phyloP scores from a whole-genome alignment of 2,329 filamentous ascomycete genomes.

The Diaporthe aspalathi region DNA sequence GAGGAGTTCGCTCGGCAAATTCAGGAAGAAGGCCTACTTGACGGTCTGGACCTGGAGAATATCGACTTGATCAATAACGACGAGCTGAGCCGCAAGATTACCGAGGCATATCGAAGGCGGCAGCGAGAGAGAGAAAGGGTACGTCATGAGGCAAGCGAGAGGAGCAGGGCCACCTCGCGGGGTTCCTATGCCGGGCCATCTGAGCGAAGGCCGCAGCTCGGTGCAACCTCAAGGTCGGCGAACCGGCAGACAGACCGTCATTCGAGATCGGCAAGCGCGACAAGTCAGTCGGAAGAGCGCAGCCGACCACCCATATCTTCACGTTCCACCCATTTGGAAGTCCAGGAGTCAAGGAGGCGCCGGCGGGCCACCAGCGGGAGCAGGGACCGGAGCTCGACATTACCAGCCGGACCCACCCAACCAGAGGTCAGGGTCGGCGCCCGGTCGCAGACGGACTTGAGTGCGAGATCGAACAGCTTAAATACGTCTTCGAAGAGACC shows the following conservation, averaged over 20 bases:
- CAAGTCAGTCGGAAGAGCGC: slow-evolving; percentile 59
- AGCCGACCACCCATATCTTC: slow-evolving; percentile 63
- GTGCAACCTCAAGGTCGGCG: slow-evolving; percentile 44
- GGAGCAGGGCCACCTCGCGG: slow-evolving; percentile 56
- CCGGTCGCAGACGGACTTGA: slow-evolving; percentile 75
- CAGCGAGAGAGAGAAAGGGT: slow-evolving; percentile 73
- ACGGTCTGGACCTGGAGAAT: slow-evolving; percentile 89
- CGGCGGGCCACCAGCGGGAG: slow-evolving; percentile 65
- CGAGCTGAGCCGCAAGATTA: slow-evolving; percentile 89
- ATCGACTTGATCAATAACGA: slow-evolving; percentile 87
- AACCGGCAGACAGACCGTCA: slow-evolving; percentile 53
- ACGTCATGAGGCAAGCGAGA: slow-evolving; percentile 60
- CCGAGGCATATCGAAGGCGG: slow-evolving; percentile 84
- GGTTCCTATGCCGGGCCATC: slow-evolving; percentile 47
- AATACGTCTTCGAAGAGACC: slow-evolving; percentile 54
- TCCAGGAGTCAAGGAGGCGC: slow-evolving; percentile 58
- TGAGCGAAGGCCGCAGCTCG: slow-evolving; percentile 45
- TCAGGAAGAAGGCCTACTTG: slow-evolving; percentile 84
- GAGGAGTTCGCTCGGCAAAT: slow-evolving; percentile 89
- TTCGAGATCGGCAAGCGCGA: slow-evolving; percentile 60
- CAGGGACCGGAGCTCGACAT: slow-evolving; percentile 61
- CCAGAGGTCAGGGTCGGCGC: slow-evolving; percentile 62
- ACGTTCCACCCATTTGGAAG: slow-evolving; percentile 61
- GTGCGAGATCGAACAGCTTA: slow-evolving; percentile 54
- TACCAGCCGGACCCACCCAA: slow-evolving; percentile 56